Base-by-base conservation (phyloP, 2,329 filamentous ascomycete species). In the Penicillium brevicompactum region DNA sequence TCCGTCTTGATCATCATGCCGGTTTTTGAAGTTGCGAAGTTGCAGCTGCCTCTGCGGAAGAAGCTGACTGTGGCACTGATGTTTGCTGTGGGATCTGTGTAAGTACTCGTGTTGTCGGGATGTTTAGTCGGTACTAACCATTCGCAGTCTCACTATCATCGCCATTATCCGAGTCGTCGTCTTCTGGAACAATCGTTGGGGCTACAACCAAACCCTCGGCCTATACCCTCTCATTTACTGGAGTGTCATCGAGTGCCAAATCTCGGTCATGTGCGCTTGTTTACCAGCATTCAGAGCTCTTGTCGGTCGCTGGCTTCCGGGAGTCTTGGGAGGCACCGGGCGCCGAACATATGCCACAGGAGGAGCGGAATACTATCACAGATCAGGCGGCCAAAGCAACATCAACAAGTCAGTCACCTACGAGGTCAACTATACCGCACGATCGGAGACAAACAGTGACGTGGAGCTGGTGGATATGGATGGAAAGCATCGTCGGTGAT, bases 191-290 rank as follows among this genome's bases (percentile, higher is more conserved):
- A 62, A 68, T 30, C 59, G 61, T 31, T 66, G 59, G 65, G 60
- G 58, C 4, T 11, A 24, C 8, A 67, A 67, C 16, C 59, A 65
- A 2, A 44, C 45, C 49, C 50, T 58, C 4, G 61, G 64, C 18
- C 46, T 68, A 31, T 61, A 65, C n/a, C 65, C 67, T 2, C 57
- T 68, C 13, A 61, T 65, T 24, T 60, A 65, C 53, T 69, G 67
- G 67, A 67, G 66, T 6, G 60, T 69, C 13, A 67, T 69, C 34
- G 67, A 69, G 49, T 54, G 54, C 24, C 62, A 67, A 22, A 66
- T 69, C 31, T 60, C 66, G 8, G 51, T 69, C 11, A 46, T 68
- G 46, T 67, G 64, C 24, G 65, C 67, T 11, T 69, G 66, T 41
- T 46, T 69, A 1, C 67, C 67, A 24, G 59, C 67, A 27, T 60